These are phyloP conservation scores for Zizania palustris DNA, from an alignment of 202 grass and related monocot genomes.

Conservation along the genomic window DNA sequence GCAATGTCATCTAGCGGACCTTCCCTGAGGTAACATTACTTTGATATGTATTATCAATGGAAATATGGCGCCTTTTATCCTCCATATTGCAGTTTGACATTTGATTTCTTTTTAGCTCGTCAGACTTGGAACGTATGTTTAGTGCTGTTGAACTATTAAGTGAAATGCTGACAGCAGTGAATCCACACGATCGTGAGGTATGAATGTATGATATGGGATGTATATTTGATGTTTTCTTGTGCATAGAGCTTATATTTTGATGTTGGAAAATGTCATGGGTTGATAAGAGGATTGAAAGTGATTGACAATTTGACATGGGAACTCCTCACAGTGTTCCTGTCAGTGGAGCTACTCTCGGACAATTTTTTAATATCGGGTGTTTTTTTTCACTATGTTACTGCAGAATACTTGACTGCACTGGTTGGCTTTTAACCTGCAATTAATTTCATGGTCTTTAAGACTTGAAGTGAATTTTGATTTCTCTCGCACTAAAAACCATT, in stretches of 20 bases:
- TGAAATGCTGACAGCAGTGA: constrained; percentile 79
- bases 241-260: not conserved
- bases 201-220: constrained; percentile 53
- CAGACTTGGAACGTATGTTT: constrained; percentile 62
- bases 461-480: not conserved
- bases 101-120: constrained; percentile 54
- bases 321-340: too few relatives aligned
- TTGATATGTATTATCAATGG: constrained; percentile 17
- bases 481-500: not conserved
- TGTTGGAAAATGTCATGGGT: constrained; percentile 15
- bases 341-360: too few relatives aligned
- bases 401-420: not conserved
- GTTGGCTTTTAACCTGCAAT: not conserved
- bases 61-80: constrained; percentile 11
- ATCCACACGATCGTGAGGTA: constrained; percentile 72
- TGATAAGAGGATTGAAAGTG: too few relatives aligned
- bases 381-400: constrained; percentile 3
- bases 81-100: constrained; percentile 30
- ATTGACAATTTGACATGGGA: too few relatives aligned
- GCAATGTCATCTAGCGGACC: constrained; percentile 66
- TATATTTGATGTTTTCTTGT: constrained; percentile 25
- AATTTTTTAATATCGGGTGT: not conserved
- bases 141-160: constrained; percentile 63
- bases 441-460: not conserved
- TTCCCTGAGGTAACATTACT: constrained; percentile 55